Conservation (phyloP, 352 stramenopile genomes). For the Pythium biforme region DNA sequence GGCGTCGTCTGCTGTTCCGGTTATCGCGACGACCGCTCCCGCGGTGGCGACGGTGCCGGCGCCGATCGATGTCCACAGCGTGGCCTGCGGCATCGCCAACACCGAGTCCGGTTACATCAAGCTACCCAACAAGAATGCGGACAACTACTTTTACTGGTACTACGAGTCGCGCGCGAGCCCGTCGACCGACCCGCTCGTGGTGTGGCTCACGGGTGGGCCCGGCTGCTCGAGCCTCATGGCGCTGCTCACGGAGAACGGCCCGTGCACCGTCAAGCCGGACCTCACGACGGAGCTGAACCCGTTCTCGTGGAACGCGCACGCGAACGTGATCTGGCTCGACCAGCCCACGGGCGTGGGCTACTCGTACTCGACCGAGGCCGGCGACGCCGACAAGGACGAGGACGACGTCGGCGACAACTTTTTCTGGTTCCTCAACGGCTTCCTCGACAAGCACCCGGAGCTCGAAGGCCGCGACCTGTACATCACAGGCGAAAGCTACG, state of each 20-base stretch:
- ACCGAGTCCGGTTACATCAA: slow-evolving; percentile 47
- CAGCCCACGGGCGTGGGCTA: slow-evolving; percentile 42
- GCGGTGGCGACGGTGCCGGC: background rate
- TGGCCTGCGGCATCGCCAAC: slow-evolving; percentile 8
- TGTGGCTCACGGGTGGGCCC: slow-evolving; percentile 63
- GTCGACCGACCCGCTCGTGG: slow-evolving; percentile 43
- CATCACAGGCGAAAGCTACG: slow-evolving; percentile 57
- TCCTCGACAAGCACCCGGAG: slow-evolving; percentile 41
- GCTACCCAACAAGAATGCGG: slow-evolving; percentile 48
- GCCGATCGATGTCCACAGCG: slow-evolving; percentile 2
- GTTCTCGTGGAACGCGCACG: slow-evolving; percentile 45
- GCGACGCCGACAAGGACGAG: slow-evolving; percentile 39
- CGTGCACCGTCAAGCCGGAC: slow-evolving; percentile 36
- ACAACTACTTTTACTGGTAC: slow-evolving; percentile 75
- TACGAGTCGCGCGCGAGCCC: slow-evolving; percentile 38
- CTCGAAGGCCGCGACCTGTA: slow-evolving; percentile 43
- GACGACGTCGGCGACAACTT: slow-evolving; percentile 45
- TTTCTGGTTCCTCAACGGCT: slow-evolving; percentile 59
- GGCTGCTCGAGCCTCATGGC: slow-evolving; percentile 35
- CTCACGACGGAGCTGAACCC: slow-evolving; percentile 32
- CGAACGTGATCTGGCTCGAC: slow-evolving; percentile 59
- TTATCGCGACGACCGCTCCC: no score
- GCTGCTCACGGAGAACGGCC: slow-evolving; percentile 56
- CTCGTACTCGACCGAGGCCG: slow-evolving; percentile 34
- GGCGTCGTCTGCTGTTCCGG: background rate